Percentiles rank a stretch among this genome's conserved stretches.
These are phyloP conservation scores for Dentipellis sp. DNA, from an alignment of 768 basidiomycete species.

Conservation along the genomic window DNA sequence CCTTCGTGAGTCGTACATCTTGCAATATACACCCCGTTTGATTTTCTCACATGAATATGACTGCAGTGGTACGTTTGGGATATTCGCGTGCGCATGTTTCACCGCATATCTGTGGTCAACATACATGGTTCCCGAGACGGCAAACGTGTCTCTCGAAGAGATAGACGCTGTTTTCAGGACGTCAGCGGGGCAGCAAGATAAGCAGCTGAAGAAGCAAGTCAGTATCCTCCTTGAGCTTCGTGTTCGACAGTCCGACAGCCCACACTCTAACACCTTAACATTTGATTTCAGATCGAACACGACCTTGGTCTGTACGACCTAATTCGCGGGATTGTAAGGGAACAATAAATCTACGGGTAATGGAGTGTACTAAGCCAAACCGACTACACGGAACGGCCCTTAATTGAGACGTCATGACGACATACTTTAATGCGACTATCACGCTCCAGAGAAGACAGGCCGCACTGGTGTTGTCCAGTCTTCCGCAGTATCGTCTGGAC, in stretches of 20 bases:
- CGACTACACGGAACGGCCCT: neutral
- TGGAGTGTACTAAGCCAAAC: neutral
- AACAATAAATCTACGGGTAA: neutral
- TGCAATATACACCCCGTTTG: neutral
- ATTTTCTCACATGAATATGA: neutral
- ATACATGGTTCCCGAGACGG: constrained; percentile 65
- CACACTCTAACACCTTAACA: neutral
- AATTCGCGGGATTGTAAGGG: constrained; percentile 26
- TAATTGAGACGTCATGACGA: neutral
- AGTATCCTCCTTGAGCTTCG: neutral
- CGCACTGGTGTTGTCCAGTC: too few relatives aligned
- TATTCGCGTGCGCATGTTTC: constrained; percentile 57
- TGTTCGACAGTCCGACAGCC: neutral
- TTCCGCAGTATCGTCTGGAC: too few relatives aligned
- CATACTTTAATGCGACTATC: neutral
- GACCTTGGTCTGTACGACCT: constrained; percentile 43
- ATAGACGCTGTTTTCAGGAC: constrained; percentile 62
- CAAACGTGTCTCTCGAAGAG: constrained; percentile 67
- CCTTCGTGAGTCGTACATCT: constrained; percentile 33
- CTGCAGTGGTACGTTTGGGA: constrained; percentile 54
- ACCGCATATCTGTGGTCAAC: constrained; percentile 66
- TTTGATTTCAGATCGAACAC: constrained; percentile 40
- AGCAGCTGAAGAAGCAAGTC: constrained; percentile 43
- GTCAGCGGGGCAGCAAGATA: constrained; percentile 48
- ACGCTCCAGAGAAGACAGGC: neutral